Evolutionary conservation across 2,329 filamentous ascomycete species (phyloP).

Genomic region (Ramichloridium luteum): DNA sequence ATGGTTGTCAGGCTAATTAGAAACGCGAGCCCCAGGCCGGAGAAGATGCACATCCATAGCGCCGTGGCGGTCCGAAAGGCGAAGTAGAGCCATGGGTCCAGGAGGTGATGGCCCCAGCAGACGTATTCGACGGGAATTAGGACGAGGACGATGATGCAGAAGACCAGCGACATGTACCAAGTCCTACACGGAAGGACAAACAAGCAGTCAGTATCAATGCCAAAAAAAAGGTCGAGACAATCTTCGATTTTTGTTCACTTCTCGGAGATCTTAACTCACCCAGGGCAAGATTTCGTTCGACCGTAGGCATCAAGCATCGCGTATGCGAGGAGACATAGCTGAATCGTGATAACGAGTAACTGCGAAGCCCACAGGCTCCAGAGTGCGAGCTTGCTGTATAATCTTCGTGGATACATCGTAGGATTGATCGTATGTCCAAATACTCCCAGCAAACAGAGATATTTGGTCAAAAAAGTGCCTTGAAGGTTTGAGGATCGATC

Average conservation of each 20-base stretch:
- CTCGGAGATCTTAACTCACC: no score
- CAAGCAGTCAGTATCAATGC: no score
- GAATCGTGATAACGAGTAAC: background rate
- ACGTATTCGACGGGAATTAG: background rate
- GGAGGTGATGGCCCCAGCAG: background rate
- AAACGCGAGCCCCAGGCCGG: no score
- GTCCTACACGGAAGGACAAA: no score
- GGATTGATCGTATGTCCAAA: no score
- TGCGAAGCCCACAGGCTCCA: background rate
- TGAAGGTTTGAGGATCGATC: no score
- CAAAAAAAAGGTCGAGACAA: no score
- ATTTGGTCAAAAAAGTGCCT: no score
- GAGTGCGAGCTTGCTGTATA: background rate
- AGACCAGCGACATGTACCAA: background rate
- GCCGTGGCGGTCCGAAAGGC: background rate
- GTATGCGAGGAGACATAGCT: background rate
- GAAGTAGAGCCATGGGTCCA: background rate
- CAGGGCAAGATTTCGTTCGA: background rate
- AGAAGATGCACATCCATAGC: background rate
- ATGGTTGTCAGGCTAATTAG: no score
- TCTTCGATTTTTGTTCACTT: no score
- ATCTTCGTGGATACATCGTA: constrained; percentile 1
- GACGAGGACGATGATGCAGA: background rate
- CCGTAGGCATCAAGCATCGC: background rate
- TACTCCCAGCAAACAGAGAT: no score